Evolutionary conservation across 2,329 filamentous ascomycete species (phyloP).

Genomic region (Exophiala oligosperma): DNA sequence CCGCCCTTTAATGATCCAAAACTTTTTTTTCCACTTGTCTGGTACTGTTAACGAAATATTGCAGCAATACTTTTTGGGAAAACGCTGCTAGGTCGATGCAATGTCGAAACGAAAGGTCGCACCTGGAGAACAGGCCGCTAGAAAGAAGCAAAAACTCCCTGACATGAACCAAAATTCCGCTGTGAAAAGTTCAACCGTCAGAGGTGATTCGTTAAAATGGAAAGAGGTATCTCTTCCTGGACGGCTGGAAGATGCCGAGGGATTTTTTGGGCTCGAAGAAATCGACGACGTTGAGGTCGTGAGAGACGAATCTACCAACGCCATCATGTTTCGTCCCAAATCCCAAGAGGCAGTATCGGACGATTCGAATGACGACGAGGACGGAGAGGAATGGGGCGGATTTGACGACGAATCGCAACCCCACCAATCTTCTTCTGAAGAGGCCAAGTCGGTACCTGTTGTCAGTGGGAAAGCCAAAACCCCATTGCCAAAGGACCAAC

Average conservation of each 20-base stretch:
- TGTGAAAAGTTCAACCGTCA: constrained; percentile 27
- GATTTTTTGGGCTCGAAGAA: constrained; percentile 89
- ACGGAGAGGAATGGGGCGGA: constrained; percentile 62
- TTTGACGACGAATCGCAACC: constrained; percentile 51
- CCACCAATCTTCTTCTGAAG: background rate
- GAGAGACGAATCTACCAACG: constrained; percentile 60
- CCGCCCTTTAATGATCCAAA: background rate
- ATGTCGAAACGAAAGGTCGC: constrained; percentile 36
- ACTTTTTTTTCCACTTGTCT: background rate
- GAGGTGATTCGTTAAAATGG: constrained; percentile 59
- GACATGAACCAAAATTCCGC: background rate
- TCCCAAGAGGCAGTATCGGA: constrained; percentile 31
- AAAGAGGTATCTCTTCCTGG: constrained; percentile 68
- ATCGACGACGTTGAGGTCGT: constrained; percentile 89
- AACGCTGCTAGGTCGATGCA: background rate
- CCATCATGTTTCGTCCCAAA: constrained; percentile 61
- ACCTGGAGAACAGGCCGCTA: constrained; percentile 10
- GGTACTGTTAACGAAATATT: background rate
- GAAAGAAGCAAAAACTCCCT: constrained; percentile 18
- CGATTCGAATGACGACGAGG: constrained; percentile 36
- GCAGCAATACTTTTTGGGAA: background rate
- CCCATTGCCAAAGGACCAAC: background rate
- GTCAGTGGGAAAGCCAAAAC: background rate
- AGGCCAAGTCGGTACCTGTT: background rate
- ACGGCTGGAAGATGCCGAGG: constrained; percentile 83